Percentiles rank a stretch among this genome's conserved stretches.
Evolutionary conservation across 2,329 filamentous ascomycete species (phyloP).

Genomic region (Myrmaecium sp.): DNA sequence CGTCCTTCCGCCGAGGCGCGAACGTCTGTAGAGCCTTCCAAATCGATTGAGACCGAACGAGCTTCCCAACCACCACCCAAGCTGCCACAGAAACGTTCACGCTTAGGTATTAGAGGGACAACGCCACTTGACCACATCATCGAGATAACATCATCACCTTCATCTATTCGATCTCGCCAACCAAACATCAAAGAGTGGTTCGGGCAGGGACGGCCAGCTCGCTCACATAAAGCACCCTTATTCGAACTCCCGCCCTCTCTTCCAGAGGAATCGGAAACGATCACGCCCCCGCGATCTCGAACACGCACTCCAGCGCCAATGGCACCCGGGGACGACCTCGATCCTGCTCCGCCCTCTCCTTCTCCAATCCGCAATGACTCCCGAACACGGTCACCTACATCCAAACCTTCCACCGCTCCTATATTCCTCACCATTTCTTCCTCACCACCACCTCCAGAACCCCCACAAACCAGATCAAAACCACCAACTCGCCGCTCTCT

Average conservation of each 20-base stretch:
- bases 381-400: not conserved
- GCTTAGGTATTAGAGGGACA: too few relatives aligned
- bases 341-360: constrained; percentile 15
- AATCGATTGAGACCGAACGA: constrained; percentile 3
- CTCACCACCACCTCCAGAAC: constrained; percentile 1
- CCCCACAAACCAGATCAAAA: constrained; percentile 3
- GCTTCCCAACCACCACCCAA: constrained; percentile 4
- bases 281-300: not conserved
- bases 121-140: too few relatives aligned
- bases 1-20: constrained; percentile 2
- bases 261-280: too few relatives aligned
- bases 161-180: too few relatives aligned
- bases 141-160: too few relatives aligned
- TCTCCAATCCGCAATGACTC: constrained; percentile 8
- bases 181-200: too few relatives aligned
- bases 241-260: too few relatives aligned
- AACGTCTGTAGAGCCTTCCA: constrained; percentile 2
- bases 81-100: constrained; percentile 1
- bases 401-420: too few relatives aligned
- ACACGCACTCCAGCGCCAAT: constrained; percentile 5
- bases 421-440: not conserved
- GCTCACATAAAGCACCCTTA: too few relatives aligned
- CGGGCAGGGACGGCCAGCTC: too few relatives aligned
- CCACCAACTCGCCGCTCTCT: constrained; percentile 8
- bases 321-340: constrained; percentile 5